Evolutionary conservation across 2,329 filamentous ascomycete genomes (phyloP), one percentile per base, ranked within the genome.

Genomic region (Nannizziopsis barbatae): DNA sequence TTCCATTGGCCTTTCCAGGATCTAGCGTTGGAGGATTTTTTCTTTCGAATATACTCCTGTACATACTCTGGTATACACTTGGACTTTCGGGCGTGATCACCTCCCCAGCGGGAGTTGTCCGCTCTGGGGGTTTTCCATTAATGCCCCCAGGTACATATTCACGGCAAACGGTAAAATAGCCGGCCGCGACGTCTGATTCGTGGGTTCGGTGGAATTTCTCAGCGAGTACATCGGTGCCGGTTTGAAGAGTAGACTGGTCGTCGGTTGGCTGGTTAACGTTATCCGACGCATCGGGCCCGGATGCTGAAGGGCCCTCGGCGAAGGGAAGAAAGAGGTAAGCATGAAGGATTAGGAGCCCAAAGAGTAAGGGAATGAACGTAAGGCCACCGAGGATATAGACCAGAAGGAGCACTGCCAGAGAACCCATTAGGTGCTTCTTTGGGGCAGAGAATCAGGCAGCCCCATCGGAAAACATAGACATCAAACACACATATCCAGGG

Each of bases 61-160:
- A 98, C 87, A 98, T 95, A 64, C 84, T 84, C 75, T 96, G 92
- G 66, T 96, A 96, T 33, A 98, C 90, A 64, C 90, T 95, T 49
- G 85, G 88, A 60, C 87, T 94, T 49, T 88, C 84, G 37, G 84
- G 74, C 31, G 83, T 79, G 39, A 92, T 80, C 12, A 84, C 83
- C 49, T 84, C 81, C 14, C 86, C 87, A 10, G 86, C 78, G 5
- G 88, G 86, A 0, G 86, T 90, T 30, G 81, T 79, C 52, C 87
- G 79, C 68, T 95, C 89, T 50, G 90, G 88, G 5, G 89, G 88
- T 68, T 90, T 94, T 52, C 87, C 86, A 71, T 93, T 93, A 65
- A 94, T 83, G 37, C 88, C 89, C 62, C 88, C 87, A 37, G 89
- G 86, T 0, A 86, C 85, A 67, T 92, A 95, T 69, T 95, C 88